Evolutionary conservation across 805 yeast genomes (phyloP), one percentile per base, ranked within the genome.

Genomic region (Candida coquimbonensis): DNA sequence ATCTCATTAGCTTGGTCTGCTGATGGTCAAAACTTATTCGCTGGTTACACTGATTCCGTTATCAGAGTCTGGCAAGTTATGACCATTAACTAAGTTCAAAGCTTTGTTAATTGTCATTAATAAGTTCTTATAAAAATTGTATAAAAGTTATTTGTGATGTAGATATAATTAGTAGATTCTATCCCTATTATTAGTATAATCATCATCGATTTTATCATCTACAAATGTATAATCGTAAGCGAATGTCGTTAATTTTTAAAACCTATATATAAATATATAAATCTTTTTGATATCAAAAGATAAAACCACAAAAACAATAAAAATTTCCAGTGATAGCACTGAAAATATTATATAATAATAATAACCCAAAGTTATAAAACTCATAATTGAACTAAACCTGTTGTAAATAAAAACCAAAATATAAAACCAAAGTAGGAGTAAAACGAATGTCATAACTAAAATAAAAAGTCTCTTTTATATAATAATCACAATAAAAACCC

Each of bases 31-130:
- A 88, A 85, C 85, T 82, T 93, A 76, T 93, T 88, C 73, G 96
- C 98, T 66, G 99, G 99, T 82, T 93, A 93, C 96, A 90, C 97
- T 68, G 99, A 93, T 78, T 87, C 87, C 81, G 81, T 86, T 72
- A 91, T 93, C 82, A 91, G 99, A 80, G 99, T 93, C 75, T 93
- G 99, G 99, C 98, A 93, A 84, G 96, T 93, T 66, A 93, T 93
- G 98, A 87, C 95, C 77, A 52, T 56, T 49, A 53, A 56, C 51
- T 57, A 57, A 53, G 41, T 51, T 34, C 21, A 25, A 29, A 34
- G 36, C 35, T 39, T 49, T 34, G 42, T 32, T 45, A 29, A 36
- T 47, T 21, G 49, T 46, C 47, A 9, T 36, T 36, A 39, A 39
- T 39, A 32, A 38, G 42, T 43, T 21, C 27, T 37, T 32, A 44